Conservation (phyloP, 139 green algal genomes). For the Trebouxia sp. region DNA sequence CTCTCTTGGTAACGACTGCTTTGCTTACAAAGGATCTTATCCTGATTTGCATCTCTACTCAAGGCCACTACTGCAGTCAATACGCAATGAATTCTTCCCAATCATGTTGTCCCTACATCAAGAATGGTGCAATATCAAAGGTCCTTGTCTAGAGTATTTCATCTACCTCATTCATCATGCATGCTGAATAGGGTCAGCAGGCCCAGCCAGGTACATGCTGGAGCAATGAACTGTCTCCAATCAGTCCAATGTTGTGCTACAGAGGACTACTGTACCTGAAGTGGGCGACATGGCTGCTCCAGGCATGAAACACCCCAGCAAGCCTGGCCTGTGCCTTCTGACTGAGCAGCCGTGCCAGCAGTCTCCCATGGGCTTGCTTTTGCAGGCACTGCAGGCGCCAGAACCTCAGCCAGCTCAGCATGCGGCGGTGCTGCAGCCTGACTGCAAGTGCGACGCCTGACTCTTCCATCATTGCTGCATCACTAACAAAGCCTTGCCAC, state of each 20-base stretch:
- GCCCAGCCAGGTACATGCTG: too few species aligned
- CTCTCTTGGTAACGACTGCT: too few species aligned
- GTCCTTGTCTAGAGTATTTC: too few species aligned
- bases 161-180: too few species aligned
- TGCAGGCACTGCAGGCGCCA: not conserved
- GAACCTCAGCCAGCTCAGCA: not conserved
- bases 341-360: not conserved
- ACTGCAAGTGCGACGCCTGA: not conserved
- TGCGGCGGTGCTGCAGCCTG: not conserved
- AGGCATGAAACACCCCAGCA: not conserved
- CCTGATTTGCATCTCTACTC: too few species aligned
- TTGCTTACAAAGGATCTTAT: too few species aligned
- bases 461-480: not conserved
- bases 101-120: too few species aligned
- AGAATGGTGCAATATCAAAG: too few species aligned
- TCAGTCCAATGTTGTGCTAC: not conserved
- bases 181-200: too few species aligned
- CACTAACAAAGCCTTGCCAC: not conserved
- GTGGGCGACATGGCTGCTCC: constrained; percentile 19
- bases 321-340: not conserved
- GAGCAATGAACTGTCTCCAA: too few species aligned
- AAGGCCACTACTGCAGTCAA: too few species aligned
- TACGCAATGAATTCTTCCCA: too few species aligned
- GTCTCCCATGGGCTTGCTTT: not conserved
- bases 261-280: not conserved